Percentiles rank a stretch among this genome's conserved stretches.
Conservation (phyloP, 345 rosid species). For the Eutrema japonicum region DNA sequence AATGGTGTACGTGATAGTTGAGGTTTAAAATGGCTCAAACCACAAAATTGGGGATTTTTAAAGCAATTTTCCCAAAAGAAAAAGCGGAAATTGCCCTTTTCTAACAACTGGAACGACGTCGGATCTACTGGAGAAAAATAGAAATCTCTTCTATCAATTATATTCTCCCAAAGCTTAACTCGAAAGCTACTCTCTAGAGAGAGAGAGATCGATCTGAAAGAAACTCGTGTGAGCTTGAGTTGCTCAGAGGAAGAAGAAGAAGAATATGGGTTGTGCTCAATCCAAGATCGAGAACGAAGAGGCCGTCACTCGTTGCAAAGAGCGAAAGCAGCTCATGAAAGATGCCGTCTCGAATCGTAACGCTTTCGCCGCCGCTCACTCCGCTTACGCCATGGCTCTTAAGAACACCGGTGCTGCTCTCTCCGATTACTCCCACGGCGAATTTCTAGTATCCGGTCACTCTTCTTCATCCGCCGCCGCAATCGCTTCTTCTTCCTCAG, state of each 20-base stretch:
- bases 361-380: constrained; percentile 98
- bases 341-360: constrained; percentile 74
- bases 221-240: constrained; percentile 12
- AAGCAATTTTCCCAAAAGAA: no score
- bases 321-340: constrained; percentile 70
- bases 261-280: constrained; percentile 82
- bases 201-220: constrained; percentile 25
- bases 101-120: constrained; percentile 36
- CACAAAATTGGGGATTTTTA: no score
- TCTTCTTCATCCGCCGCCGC: constrained; percentile 3
- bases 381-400: constrained; percentile 72
- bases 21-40: no score
- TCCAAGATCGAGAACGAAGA: constrained; percentile 98
- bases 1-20: no score
- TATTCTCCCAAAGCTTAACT: background rate
- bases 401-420: constrained; percentile 96
- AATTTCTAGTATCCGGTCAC: constrained; percentile 51
- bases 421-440: constrained; percentile 80
- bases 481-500: constrained; percentile 23
- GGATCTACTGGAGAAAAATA: background rate
- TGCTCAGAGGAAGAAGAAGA: background rate
- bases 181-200: constrained; percentile 15
- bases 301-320: constrained; percentile 82
- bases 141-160: background rate
- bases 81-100: constrained; percentile 22